Percentiles rank a stretch among this genome's conserved stretches.
Evolutionary conservation across 768 basidiomycete genomes (phyloP).

Genomic region (Fibroporia radiculosa): DNA sequence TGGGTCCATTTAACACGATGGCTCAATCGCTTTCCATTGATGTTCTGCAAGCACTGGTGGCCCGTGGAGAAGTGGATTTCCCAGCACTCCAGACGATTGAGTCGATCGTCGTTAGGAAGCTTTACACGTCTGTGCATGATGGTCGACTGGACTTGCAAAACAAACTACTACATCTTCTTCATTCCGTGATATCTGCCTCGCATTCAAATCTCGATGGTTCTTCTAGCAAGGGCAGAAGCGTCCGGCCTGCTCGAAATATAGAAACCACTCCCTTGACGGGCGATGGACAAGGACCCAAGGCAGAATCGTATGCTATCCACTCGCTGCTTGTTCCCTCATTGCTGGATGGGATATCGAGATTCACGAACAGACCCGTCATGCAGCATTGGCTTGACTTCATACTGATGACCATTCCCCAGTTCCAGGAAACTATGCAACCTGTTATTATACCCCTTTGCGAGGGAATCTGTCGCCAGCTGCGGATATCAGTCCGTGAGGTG

Average conservation of each 20-base stretch:
- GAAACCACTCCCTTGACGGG: neutral
- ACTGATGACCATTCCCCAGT: constrained; percentile 82
- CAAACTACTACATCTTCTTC: constrained; percentile 86
- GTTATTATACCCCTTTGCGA: constrained; percentile 71
- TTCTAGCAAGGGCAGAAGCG: neutral
- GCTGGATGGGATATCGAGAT: constrained; percentile 66
- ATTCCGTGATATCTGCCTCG: constrained; percentile 72
- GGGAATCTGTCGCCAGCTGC: constrained; percentile 68
- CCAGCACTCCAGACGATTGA: constrained; percentile 58
- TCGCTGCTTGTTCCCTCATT: constrained; percentile 72
- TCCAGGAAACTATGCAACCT: constrained; percentile 61
- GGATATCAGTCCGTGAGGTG: constrained; percentile 46
- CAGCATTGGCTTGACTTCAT: constrained; percentile 98
- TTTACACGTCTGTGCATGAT: constrained; percentile 66
- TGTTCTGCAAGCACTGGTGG: constrained; percentile 72
- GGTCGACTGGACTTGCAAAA: constrained; percentile 79
- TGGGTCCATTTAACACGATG: constrained; percentile 52
- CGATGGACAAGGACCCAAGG: constrained; percentile 10
- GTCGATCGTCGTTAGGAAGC: constrained; percentile 61
- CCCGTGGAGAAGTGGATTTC: constrained; percentile 72
- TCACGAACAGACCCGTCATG: constrained; percentile 68
- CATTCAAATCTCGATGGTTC: constrained; percentile 28
- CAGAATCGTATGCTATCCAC: constrained; percentile 47
- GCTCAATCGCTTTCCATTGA: constrained; percentile 77
- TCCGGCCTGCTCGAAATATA: neutral